Base-by-base conservation (phyloP, 768 basidiomycete species). In the Leccinum variicolor region DNA sequence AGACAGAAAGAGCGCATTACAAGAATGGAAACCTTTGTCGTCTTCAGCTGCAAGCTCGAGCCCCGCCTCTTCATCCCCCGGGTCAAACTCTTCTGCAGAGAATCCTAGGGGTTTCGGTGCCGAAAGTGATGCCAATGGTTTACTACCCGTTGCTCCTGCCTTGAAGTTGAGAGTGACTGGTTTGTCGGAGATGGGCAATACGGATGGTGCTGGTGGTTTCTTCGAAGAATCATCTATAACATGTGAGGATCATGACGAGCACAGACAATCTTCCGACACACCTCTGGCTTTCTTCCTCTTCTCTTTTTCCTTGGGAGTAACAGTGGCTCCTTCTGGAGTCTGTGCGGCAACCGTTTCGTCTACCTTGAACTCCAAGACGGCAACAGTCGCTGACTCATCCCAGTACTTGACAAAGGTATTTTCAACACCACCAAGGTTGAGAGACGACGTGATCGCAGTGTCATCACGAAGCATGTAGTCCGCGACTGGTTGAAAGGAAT, bases 381-480 rank as follows among this genome's bases (percentile, higher is more conserved):
- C 86, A 25, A 85, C 81, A 1, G 84, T 89, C 1, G 91, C 89
- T 33, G 77, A 82, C 66, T 95, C 92, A 64, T 98, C 95, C 94
- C 96, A 96, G 71, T 98, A 98, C 56, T 85, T 79, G 23, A 92
- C 87, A 84, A 86, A 92, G 7, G 80, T 75, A 43, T 82, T 84
- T 63, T 91, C 89, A 25, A 78, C 78, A 14, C 90, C 89, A 26
- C 92, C 92, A 7, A 92, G 76, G 57, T 78, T 81, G 25, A 78
- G 63, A 2, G 90, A 86, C 4, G 89, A 89, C 25, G 78, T 66
- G 43, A 94, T 75, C 61, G 87, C 89, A 13, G 88, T 83, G 59
- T 92, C 92, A 66, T 94, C 92, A 31, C 87, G 83, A 50, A 84
- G 77, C 63, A 89, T 80, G 62, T 86, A 80, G 62, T 93, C 89